These are phyloP conservation scores for Dictyostelium discoideum DNA, from an alignment of 78 protist genomes.

Conservation along the genomic window DNA sequence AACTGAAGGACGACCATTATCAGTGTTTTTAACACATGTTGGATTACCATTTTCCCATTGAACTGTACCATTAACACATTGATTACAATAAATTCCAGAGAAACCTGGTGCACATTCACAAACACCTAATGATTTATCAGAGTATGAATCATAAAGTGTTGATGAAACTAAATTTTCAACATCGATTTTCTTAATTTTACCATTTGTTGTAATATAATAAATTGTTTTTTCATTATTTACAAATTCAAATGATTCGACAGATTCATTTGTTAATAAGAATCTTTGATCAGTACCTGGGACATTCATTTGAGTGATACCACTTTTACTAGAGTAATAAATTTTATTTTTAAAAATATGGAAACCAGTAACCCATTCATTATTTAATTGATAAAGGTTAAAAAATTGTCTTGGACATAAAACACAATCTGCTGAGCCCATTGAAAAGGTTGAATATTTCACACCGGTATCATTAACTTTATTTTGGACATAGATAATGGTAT, in stretches of 20 bases:
- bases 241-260: background rate
- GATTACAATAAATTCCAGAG: background rate
- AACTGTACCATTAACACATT: background rate
- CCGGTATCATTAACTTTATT: background rate
- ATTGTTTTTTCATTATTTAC: background rate
- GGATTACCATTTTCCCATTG: slow-evolving; percentile 1
- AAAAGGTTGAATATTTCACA: background rate
- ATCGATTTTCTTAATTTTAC: background rate
- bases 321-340: background rate
- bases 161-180: background rate
- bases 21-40: background rate
- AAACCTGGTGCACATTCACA: background rate
- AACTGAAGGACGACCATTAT: background rate
- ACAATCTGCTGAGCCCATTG: background rate
- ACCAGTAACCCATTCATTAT: background rate
- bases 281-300: background rate
- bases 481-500: background rate
- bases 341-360: background rate
- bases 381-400: background rate
- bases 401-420: background rate
- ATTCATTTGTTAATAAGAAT: background rate
- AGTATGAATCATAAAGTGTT: background rate
- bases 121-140: background rate
- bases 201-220: background rate
- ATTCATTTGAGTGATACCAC: background rate